Conservation (phyloP, 192 early-diverging fungal genomes). For the Rhizophagus prolifer region DNA sequence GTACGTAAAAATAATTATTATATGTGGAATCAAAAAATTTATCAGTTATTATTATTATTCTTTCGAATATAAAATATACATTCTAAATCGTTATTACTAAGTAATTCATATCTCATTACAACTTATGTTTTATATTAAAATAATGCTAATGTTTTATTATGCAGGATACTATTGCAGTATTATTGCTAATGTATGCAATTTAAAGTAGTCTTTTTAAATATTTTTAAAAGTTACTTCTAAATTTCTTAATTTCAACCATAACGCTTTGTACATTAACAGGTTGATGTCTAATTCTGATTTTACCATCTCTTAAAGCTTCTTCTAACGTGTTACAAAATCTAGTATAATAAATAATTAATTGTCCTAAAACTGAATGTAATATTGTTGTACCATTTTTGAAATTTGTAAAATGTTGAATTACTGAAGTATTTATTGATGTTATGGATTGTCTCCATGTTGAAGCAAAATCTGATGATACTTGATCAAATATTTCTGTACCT, state of each 20-base stretch:
- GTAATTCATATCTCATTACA: too few species aligned
- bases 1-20: too few species aligned
- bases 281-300: constrained; percentile 44
- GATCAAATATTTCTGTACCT: constrained; percentile 61
- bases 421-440: constrained; percentile 74
- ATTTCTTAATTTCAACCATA: constrained; percentile 97
- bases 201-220: too few species aligned
- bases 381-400: constrained; percentile 94
- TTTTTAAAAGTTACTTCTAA: constrained; percentile 62
- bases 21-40: too few species aligned
- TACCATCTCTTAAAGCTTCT: constrained; percentile 58
- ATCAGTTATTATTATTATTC: too few species aligned
- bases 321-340: constrained; percentile 82
- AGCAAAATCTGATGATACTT: constrained; percentile 74
- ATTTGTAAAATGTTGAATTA: constrained; percentile 92
- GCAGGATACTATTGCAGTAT: too few species aligned
- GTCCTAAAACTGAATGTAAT: constrained; percentile 83
- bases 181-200: too few species aligned
- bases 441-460: constrained; percentile 77
- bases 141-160: too few species aligned
- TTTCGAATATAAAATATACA: too few species aligned
- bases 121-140: too few species aligned
- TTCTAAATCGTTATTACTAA: too few species aligned
- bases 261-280: constrained; percentile 91
- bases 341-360: constrained; percentile 91